Percentiles rank a stretch among this genome's conserved stretches.
These are phyloP conservation scores for Saccharomycopsis sp. DNA, from an alignment of 805 yeast species.

Conservation along the genomic window DNA sequence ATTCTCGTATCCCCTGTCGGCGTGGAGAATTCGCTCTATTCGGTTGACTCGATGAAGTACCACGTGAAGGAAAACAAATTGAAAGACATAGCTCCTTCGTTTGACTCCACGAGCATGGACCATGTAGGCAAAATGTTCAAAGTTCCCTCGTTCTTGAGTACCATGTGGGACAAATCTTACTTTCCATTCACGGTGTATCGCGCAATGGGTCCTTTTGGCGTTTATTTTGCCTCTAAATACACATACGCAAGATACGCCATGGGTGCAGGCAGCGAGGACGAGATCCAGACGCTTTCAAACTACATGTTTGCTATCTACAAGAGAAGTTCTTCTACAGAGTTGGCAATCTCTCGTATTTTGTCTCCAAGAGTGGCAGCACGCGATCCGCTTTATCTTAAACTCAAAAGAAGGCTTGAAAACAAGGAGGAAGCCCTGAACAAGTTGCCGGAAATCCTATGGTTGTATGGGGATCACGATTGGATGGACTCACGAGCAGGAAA, in stretches of 20 bases:
- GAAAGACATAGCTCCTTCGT: conserved; percentile 24
- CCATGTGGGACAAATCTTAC: conserved; percentile 33
- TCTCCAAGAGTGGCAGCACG: conserved; percentile 56
- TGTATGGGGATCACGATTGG: conserved; percentile 70
- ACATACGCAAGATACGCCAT: conserved; percentile 28
- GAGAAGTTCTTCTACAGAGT: conserved; percentile 26
- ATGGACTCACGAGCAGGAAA: conserved; percentile 56
- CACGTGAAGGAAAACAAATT: conserved; percentile 26
- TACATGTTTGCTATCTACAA: conserved; percentile 30
- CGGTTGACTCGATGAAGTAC: conserved; percentile 37
- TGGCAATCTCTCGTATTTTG: conserved; percentile 11
- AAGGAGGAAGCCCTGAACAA: neutral
- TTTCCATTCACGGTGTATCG: conserved; percentile 22
- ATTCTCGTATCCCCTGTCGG: conserved; percentile 73
- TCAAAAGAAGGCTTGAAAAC: conserved; percentile 30
- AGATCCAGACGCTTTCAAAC: conserved; percentile 27
- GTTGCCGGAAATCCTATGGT: conserved; percentile 34
- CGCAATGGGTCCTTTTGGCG: conserved; percentile 32
- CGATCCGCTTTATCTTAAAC: conserved; percentile 59
- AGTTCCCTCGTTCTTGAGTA: conserved; percentile 40
- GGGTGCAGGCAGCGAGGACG: conserved; percentile 23
- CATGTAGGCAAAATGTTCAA: conserved; percentile 33
- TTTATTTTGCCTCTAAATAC: conserved; percentile 25
- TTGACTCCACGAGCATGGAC: conserved; percentile 38
- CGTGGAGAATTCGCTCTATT: conserved; percentile 60